Evolutionary conservation across 2,329 filamentous ascomycete species (phyloP), one percentile per base, ranked within the genome.

Genomic region (Didymella glomerata): DNA sequence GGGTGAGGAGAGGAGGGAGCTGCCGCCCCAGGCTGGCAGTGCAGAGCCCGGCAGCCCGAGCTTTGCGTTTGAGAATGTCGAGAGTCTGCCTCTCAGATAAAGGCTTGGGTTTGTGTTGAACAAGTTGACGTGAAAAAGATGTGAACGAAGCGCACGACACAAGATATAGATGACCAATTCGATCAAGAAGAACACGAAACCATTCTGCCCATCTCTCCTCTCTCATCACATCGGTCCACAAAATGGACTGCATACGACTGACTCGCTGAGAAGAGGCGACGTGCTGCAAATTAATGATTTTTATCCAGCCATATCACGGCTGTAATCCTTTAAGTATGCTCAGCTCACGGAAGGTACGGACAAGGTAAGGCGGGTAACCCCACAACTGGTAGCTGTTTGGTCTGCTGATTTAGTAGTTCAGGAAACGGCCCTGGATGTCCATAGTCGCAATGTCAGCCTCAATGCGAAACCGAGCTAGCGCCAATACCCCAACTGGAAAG

Each of bases 11-110:
- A 81, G 84, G 63, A 81, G 82, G 65, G 84, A 81, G 14, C 72
- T 91, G 55, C 81, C 87, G 2, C 82, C 81, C 1, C 76, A 81
- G 52, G 92, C 91, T 13, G 90, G 91, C 71, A 83, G 83, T 66
- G 92, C 94, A 6, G 87, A 95, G 57, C 94, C 94, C 14, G 93
- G 93, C 1, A 83, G 85, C 65, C 93, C 93, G 50, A 90, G 86
- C 41, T 97, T 96, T 79, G 82, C 86, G 69, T 96, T 97, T 80
- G 89, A 92, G 80, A 97, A 97, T 76, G 84, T 95, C 2, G 72
- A 76, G 66, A 53, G 45, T 16, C 22, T 75, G 42, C 48, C 68
- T 50, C 62, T 74, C 20, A 47, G 72, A 44, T 73, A 64, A 24
- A 36, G 4, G 27, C 24, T 3, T 28, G 34, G 18, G 14, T 1